These are phyloP conservation scores for Pseudopyrenochaeta lycopersici DNA, from an alignment of 2,329 filamentous ascomycete species.

Conservation along the genomic window DNA sequence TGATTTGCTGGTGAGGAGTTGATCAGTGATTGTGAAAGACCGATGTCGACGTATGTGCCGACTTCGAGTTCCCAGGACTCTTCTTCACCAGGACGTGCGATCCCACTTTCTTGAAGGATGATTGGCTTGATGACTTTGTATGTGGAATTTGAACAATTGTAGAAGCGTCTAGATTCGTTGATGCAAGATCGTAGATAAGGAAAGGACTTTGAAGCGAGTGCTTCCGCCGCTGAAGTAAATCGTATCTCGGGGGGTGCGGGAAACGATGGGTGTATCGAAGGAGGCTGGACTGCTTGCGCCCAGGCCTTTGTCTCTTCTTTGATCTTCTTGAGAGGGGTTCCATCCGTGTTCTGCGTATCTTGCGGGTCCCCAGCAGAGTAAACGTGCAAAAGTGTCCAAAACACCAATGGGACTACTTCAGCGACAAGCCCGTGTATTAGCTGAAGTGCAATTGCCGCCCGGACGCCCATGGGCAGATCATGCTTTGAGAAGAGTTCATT, in stretches of 20 bases:
- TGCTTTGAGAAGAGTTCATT: conserved; percentile 42
- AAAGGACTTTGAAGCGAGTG: conserved; percentile 20
- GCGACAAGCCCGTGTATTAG: conserved; percentile 38
- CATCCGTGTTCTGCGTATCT: conserved; percentile 6
- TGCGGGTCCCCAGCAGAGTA: conserved; percentile 24
- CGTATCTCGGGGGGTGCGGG: conserved; percentile 45
- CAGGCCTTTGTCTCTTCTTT: conserved; percentile 39
- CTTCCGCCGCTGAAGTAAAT: conserved; percentile 23
- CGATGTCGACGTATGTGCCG: conserved; percentile 40
- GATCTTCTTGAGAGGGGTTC: conserved; percentile 32
- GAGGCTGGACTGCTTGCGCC: conserved; percentile 44
- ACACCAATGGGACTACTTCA: conserved; percentile 41
- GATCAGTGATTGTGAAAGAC: conserved; percentile 39
- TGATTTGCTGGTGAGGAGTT: conserved; percentile 40
- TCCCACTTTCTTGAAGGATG: conserved; percentile 28
- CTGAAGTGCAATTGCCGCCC: conserved; percentile 42
- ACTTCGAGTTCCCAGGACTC: conserved; percentile 37
- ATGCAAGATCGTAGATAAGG: conserved; percentile 42
- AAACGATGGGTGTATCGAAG: conserved; percentile 47
- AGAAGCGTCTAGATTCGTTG: conserved; percentile 41
- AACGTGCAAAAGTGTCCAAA: conserved; percentile 46
- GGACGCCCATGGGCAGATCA: conserved; percentile 33
- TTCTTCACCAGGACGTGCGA: conserved; percentile 20
- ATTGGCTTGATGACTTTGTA: conserved; percentile 30
- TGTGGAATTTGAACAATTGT: conserved; percentile 32